Evolutionary conservation across 176 grass and related monocot genomes (phyloP).

Genomic region (Musa acuminata): DNA sequence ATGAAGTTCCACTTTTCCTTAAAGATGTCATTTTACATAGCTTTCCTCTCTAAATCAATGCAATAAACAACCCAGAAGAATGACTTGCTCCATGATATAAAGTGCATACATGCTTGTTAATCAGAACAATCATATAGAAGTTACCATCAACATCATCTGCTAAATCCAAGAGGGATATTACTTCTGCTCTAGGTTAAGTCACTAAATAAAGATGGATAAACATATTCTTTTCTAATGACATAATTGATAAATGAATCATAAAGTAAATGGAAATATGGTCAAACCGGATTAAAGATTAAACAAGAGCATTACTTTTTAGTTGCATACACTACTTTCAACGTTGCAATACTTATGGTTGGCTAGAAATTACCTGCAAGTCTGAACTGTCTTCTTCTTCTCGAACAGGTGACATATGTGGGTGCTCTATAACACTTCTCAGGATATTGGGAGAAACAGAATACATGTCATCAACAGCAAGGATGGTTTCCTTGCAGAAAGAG

Average conservation of each 20-base stretch:
- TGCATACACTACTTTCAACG: neutral
- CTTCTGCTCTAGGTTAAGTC: no score
- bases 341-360: neutral
- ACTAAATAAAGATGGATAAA: no score
- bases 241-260: neutral
- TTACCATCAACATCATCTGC: neutral
- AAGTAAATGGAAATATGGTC: neutral
- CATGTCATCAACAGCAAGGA: conserved; percentile 12
- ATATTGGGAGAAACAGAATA: conserved; percentile 22
- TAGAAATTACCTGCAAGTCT: conserved; percentile 41
- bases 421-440: conserved; percentile 42
- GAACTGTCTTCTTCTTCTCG: conserved; percentile 35
- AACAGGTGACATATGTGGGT: conserved; percentile 75
- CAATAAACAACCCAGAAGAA: neutral
- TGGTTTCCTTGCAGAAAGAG: conserved; percentile 22
- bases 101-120: neutral
- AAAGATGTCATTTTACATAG: neutral
- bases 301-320: neutral
- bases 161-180: neutral
- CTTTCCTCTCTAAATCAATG: neutral
- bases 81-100: neutral
- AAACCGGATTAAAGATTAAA: no score
- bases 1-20: neutral
- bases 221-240: no score
- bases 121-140: neutral